Evolutionary conservation across 1,284 basidiomycete genomes (phyloP), one percentile per base, ranked within the genome.

Genomic region (Omphalotus olearius): DNA sequence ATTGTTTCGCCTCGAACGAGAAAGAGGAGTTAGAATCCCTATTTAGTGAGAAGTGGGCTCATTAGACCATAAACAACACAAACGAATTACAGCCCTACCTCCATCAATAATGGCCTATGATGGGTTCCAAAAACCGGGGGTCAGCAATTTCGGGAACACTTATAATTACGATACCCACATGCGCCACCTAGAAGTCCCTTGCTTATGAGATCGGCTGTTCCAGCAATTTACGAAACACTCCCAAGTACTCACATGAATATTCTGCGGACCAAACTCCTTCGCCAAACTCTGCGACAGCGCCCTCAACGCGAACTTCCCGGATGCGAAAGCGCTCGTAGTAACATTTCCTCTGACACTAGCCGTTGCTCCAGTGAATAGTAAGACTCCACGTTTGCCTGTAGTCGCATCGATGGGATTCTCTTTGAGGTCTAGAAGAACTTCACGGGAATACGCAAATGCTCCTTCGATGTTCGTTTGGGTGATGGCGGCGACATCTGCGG

Each of bases 301-400:
- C 33, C 88, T 70, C 54, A 82, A 54, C 1, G 77, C 88, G 52
- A 79, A 79, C 67, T 91, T 91, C 2, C 82, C 80, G 2, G 82
- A 80, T 4, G 87, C 73, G 56, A 91, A 88, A 2, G 75, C 77
- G 46, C 83, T 83, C 0, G 86, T 90, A 1, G 67, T 71, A 7
- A 69, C 66, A 54, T 86, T 88, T 0, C 88, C 88, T 53, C 88
- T 70, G 45, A 78, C 55, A 48, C 80, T 76, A 0, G 85, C 79
- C 11, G 88, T 91, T 10, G 89, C 88, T 2, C 88, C 88, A 0
- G 89, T 91, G 64, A 91, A 88, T 30, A 91, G 76, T 44, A 91
- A 66, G 1, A 84, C 81, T 11, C 88, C 88, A 11, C 78, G 71
- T 62, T 74, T 76, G 26, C 78, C 41, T 35, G 54, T 65, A 0